Evolutionary conservation across 495 filamentous ascomycete genomes (phyloP).

Genomic region (Penicillium mononematosum): DNA sequence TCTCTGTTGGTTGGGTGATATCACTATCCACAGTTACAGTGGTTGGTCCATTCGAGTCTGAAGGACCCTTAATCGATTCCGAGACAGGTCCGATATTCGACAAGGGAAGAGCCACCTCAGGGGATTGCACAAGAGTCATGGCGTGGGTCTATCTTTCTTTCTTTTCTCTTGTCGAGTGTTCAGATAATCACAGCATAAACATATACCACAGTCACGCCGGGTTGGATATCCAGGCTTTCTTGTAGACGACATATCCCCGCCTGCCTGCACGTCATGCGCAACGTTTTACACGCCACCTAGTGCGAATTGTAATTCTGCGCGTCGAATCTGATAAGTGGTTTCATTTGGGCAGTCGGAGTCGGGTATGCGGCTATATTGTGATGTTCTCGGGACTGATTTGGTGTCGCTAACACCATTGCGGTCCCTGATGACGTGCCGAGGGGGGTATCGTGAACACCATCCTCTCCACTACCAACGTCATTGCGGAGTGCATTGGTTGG

Average conservation of each 20-base stretch:
- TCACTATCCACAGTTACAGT: slow-evolving; percentile 19
- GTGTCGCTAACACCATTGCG: slow-evolving; percentile 22
- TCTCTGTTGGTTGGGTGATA: slow-evolving; percentile 1
- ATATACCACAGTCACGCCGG: background rate
- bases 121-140: slow-evolving; percentile 24
- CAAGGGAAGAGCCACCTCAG: slow-evolving; percentile 11
- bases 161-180: background rate
- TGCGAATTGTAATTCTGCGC: background rate
- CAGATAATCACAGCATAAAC: slow-evolving; percentile 1
- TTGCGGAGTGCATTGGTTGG: slow-evolving; percentile 15
- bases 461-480: slow-evolving; percentile 26
- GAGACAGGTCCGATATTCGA: slow-evolving; percentile 9
- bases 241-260: background rate
- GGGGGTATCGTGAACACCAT: slow-evolving; percentile 23
- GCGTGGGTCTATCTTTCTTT: background rate
- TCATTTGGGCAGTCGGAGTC: background rate
- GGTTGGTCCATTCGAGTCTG: slow-evolving; percentile 8
- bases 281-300: slow-evolving; percentile 21
- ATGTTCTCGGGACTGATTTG: slow-evolving; percentile 17
- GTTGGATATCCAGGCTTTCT: background rate
- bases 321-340: background rate
- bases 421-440: slow-evolving; percentile 22
- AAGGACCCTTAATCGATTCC: slow-evolving; percentile 17
- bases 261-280: slow-evolving; percentile 26
- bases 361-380: background rate